phyloP scores from a whole-genome alignment of 1,284 basidiomycete species.

The Apiotrichum montevideense region DNA sequence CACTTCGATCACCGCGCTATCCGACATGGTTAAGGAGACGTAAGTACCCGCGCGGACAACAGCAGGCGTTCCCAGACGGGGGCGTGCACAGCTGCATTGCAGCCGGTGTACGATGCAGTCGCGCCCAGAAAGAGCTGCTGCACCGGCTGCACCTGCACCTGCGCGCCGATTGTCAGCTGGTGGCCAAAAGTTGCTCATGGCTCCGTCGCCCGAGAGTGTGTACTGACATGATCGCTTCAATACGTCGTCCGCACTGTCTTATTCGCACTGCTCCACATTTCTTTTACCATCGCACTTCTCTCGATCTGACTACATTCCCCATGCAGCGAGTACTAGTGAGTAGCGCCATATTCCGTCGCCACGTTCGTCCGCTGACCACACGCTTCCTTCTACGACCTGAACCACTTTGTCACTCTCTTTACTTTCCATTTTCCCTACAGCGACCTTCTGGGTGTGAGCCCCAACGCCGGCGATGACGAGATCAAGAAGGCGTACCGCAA shows the following conservation, averaged over 20 bases:
- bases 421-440: constrained; percentile 13
- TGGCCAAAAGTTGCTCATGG: too few relatives aligned
- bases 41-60: constrained; percentile 26
- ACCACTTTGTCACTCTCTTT: background rate
- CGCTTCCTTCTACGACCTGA: background rate
- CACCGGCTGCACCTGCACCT: too few relatives aligned
- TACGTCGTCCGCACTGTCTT: too few relatives aligned
- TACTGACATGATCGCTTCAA: constrained; percentile 3
- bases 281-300: too few relatives aligned
- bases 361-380: background rate
- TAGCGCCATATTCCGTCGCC: background rate
- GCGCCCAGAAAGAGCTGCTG: too few relatives aligned
- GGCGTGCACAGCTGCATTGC: background rate
- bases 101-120: too few relatives aligned
- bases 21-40: constrained; percentile 47
- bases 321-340: constrained; percentile 67
- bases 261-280: too few relatives aligned
- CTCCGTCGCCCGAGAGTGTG: background rate
- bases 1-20: constrained; percentile 10
- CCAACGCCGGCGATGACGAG: constrained; percentile 68
- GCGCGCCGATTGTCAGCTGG: too few relatives aligned
- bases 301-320: too few relatives aligned
- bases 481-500: constrained; percentile 94
- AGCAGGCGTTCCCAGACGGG: background rate
- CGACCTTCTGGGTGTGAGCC: constrained; percentile 74